Evolutionary conservation across 169 alveolate species (phyloP).

Genomic region (Perkinsus chesapeaki): DNA sequence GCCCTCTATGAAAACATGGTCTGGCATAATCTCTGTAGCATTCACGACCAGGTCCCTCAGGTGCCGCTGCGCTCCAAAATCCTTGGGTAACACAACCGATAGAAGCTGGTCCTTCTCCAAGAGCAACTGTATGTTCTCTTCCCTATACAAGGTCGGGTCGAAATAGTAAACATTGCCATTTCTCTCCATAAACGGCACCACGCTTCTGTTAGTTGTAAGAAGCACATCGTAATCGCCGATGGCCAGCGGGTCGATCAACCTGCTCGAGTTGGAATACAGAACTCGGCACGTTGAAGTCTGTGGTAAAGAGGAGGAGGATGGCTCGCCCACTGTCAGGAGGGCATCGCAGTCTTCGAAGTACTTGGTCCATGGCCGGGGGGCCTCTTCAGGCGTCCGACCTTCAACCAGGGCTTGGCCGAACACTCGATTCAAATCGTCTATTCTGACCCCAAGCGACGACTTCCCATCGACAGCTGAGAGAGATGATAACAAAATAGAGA

Average conservation of each 20-base stretch:
- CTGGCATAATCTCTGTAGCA: neutral
- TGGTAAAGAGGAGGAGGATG: neutral
- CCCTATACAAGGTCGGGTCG: neutral
- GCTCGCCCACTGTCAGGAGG: neutral
- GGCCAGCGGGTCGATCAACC: neutral
- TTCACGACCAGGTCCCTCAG: neutral
- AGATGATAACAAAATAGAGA: too few species aligned
- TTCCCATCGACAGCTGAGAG: neutral
- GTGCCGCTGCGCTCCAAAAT: neutral
- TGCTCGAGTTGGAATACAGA: neutral
- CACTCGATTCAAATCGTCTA: neutral
- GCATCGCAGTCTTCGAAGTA: neutral
- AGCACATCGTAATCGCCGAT: neutral
- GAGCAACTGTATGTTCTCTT: neutral
- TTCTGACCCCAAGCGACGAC: neutral
- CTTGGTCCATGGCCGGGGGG: neutral
- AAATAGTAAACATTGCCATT: neutral
- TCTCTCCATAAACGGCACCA: neutral
- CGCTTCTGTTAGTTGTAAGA: neutral
- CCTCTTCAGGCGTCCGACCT: too few species aligned
- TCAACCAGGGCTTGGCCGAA: neutral
- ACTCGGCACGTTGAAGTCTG: neutral
- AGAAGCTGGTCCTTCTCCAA: neutral
- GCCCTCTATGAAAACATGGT: neutral
- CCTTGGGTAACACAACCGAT: neutral